Evolutionary conservation across 495 filamentous ascomycete genomes (phyloP).

Genomic region (Aspergillus leporis): DNA sequence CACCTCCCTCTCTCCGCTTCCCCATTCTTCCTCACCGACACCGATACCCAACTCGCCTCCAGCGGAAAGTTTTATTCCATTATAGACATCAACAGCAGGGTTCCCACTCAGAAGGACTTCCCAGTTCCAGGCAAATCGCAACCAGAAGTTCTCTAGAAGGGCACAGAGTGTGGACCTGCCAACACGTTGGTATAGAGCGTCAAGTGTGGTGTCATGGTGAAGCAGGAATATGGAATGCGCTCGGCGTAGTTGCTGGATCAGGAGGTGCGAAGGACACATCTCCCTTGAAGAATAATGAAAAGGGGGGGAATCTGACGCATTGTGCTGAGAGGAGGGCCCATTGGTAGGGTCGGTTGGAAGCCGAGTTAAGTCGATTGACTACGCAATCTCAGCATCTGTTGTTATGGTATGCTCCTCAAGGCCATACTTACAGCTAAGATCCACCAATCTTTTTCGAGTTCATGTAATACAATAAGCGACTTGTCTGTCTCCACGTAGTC

Average conservation of each 20-base stretch:
- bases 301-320: constrained; percentile 19
- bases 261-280: constrained; percentile 75
- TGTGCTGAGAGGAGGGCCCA: constrained; percentile 21
- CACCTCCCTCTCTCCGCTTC: constrained; percentile 87
- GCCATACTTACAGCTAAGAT: constrained; percentile 68
- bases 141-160: constrained; percentile 79
- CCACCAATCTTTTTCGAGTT: constrained; percentile 93
- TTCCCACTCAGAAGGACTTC: constrained; percentile 88
- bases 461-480: constrained; percentile 76
- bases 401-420: constrained; percentile 18
- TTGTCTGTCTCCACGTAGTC: constrained; percentile 91
- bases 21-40: constrained; percentile 91
- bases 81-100: constrained; percentile 74
- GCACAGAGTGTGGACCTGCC: constrained; percentile 58
- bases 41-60: constrained; percentile 91
- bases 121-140: constrained; percentile 77
- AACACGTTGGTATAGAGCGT: constrained; percentile 64
- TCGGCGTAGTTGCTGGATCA: constrained; percentile 76
- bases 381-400: constrained; percentile 23
- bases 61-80: constrained; percentile 85
- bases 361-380: constrained; percentile 77
- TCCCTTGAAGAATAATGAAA: constrained; percentile 86
- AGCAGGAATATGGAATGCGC: constrained; percentile 85
- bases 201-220: constrained; percentile 74
- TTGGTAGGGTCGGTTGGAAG: constrained; percentile 33